phyloP scores from a whole-genome alignment of 106 monocot genomes.

The Allium sativum region DNA sequence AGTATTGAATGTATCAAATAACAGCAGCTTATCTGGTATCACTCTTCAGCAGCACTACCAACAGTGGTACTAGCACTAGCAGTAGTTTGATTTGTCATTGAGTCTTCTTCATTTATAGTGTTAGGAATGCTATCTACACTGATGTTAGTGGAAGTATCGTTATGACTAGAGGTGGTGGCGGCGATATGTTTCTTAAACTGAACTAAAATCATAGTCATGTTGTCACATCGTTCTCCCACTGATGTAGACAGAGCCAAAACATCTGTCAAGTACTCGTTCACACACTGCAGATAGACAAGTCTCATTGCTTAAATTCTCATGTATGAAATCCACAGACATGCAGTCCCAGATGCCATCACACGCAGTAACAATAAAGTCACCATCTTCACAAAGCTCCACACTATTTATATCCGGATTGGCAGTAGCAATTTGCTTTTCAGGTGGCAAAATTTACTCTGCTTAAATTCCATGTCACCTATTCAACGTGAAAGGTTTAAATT shows the following conservation, averaged over 20 bases:
- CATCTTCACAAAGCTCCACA: slow-evolving; percentile 92
- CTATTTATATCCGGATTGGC: slow-evolving; percentile 86
- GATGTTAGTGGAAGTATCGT: not conserved
- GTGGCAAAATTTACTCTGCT: slow-evolving; percentile 86
- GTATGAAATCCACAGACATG: slow-evolving; percentile 87
- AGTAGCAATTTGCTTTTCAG: slow-evolving; percentile 84
- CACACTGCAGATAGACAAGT: slow-evolving; percentile 60
- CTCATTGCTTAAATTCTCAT: slow-evolving; percentile 55
- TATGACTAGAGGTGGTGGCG: not conserved
- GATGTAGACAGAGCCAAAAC: slow-evolving; percentile 69
- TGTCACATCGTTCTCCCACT: slow-evolving; percentile 73
- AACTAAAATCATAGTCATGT: slow-evolving; percentile 88
- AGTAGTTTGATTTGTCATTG: not conserved
- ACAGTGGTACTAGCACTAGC: no score
- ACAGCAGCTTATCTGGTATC: no score
- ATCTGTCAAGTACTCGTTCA: slow-evolving; percentile 70
- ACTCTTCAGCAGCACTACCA: no score
- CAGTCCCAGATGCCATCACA: slow-evolving; percentile 98
- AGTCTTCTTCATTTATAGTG: not conserved
- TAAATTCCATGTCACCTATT: slow-evolving; percentile 96
- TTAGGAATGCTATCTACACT: not conserved
- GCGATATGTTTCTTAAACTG: slow-evolving; percentile 54
- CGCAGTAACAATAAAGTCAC: slow-evolving; percentile 79
- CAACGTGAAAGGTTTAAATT: slow-evolving; percentile 87
- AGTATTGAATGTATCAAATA: no score